A percentile compares a stretch with the other conserved stretches of the same genome.
Evolutionary conservation across 2,329 filamentous ascomycete species (phyloP).

Genomic region (Aspergillus neotritici): DNA sequence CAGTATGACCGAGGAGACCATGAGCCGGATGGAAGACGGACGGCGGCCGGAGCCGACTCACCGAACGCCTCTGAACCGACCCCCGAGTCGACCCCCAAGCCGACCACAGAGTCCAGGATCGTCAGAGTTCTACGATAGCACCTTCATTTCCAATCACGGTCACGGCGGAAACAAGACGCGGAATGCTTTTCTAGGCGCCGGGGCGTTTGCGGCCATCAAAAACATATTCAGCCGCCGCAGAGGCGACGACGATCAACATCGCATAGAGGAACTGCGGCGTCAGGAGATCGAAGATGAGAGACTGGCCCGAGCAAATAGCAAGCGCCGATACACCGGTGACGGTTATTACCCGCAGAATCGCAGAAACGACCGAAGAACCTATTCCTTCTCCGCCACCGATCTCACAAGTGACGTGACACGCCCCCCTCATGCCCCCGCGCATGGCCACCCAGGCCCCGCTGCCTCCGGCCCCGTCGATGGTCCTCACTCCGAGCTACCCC

Average conservation of each 20-base stretch:
- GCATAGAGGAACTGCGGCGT: conserved; percentile 50
- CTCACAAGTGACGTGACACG: conserved; percentile 33
- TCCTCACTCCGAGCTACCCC: conserved; percentile 32
- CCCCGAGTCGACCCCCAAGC: conserved; percentile 31
- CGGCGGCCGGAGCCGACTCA: conserved; percentile 44
- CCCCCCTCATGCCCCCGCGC: conserved; percentile 23
- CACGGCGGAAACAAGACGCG: conserved; percentile 45
- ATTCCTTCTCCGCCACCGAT: conserved; percentile 33
- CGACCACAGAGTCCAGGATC: conserved; percentile 32
- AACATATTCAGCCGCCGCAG: conserved; percentile 58
- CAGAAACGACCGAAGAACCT: conserved; percentile 25
- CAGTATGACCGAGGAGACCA: conserved; percentile 36
- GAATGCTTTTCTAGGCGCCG: conserved; percentile 60
- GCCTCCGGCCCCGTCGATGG: conserved; percentile 27
- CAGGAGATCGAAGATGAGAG: conserved; percentile 51
- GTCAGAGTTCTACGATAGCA: conserved; percentile 36
- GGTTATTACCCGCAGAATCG: conserved; percentile 40
- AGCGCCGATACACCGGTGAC: conserved; percentile 65
- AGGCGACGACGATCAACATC: conserved; percentile 53
- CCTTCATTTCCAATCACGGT: conserved; percentile 39
- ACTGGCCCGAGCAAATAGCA: conserved; percentile 49
- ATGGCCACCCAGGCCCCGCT: conserved; percentile 28
- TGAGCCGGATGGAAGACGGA: conserved; percentile 48
- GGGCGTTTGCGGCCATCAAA: conserved; percentile 55
- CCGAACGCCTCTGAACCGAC: conserved; percentile 28